Conservation (phyloP, 371 early-diverging fungal species). For the Circinella umbellata region DNA sequence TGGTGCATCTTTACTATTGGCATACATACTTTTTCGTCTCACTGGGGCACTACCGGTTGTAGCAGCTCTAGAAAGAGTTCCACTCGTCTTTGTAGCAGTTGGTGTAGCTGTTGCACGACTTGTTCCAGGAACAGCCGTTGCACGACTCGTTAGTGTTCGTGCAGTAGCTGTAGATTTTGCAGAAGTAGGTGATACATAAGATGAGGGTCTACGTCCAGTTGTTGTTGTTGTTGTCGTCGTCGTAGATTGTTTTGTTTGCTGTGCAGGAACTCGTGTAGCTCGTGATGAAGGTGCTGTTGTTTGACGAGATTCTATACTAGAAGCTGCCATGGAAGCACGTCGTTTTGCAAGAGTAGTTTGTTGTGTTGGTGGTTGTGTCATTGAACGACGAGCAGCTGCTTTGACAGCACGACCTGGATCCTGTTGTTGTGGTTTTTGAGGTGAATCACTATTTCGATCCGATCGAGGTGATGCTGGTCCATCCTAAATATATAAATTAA, state of each 20-base stretch:
- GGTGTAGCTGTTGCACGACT: constrained; percentile 6
- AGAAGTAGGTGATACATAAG: constrained; percentile 13
- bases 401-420: constrained; percentile 23
- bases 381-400: constrained; percentile 18
- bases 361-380: constrained; percentile 18
- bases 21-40: constrained; percentile 19
- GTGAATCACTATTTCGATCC: constrained; percentile 17
- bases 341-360: constrained; percentile 19
- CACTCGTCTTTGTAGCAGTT: constrained; percentile 4
- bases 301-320: constrained; percentile 13
- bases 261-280: constrained; percentile 14
- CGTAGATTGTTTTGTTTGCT: constrained; percentile 8
- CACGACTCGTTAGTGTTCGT: not conserved
- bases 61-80: constrained; percentile 12
- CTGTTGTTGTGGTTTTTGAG: constrained; percentile 19
- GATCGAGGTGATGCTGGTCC: constrained; percentile 23
- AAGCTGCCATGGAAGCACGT: constrained; percentile 20
- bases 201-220: constrained; percentile 5
- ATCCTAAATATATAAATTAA: not conserved
- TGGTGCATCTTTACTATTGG: constrained; percentile 10
- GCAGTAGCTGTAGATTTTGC: constrained; percentile 16
- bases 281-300: constrained; percentile 21
- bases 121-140: constrained; percentile 4
- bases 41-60: constrained; percentile 8
- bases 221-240: not conserved